Evolutionary conservation across 2,329 filamentous ascomycete genomes (phyloP).

Genomic region (Aureobasidium vineae): DNA sequence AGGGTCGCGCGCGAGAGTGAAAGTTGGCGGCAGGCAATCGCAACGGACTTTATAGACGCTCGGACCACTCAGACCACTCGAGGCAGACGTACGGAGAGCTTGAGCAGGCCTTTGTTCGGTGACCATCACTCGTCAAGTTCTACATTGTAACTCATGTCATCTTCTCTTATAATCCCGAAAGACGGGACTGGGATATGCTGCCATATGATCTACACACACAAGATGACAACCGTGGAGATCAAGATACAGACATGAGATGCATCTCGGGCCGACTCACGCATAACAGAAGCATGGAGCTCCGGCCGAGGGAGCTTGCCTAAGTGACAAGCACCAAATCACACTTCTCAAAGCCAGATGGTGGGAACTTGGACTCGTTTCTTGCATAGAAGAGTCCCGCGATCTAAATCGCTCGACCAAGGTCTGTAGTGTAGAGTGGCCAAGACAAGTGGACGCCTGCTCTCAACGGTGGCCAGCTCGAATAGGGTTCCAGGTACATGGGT

Average conservation of each 20-base stretch:
- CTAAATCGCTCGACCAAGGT: neutral
- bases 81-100: neutral
- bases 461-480: conserved; percentile 9
- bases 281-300: neutral
- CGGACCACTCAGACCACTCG: conserved; percentile 11
- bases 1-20: neutral
- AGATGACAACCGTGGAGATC: neutral
- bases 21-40: conserved; percentile 11
- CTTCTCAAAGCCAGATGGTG: neutral
- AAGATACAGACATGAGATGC: neutral
- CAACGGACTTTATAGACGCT: conserved; percentile 12
- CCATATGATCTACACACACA: neutral
- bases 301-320: neutral
- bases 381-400: neutral
- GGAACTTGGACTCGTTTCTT: neutral
- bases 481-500: conserved; percentile 9
- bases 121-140: neutral
- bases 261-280: conserved; percentile 3
- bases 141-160: neutral
- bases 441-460: neutral
- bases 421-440: neutral
- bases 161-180: neutral
- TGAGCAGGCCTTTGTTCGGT: neutral
- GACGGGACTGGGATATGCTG: rapidly evolving
- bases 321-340: neutral